Conservation (phyloP, 306 rosid species). For the Oxytropis ochrocephala region DNA sequence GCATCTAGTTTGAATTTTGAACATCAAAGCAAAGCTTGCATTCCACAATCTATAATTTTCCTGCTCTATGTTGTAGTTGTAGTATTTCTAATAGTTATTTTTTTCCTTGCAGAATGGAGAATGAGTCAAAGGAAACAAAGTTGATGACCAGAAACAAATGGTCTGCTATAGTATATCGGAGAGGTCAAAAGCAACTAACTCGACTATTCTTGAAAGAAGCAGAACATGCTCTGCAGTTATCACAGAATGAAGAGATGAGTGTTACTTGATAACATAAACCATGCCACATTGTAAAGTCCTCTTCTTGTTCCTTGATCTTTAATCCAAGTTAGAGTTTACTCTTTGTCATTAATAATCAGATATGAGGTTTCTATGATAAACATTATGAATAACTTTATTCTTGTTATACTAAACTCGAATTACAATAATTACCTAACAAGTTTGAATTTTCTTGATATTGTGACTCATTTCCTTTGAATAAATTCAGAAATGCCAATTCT, state of each 20-base stretch:
- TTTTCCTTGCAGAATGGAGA: conserved; percentile 20
- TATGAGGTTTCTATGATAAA: background rate
- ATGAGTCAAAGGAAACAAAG: conserved; percentile 9
- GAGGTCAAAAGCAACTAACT: conserved; percentile 71
- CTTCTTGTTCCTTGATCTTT: background rate
- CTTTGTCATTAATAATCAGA: background rate
- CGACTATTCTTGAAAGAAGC: conserved; percentile 81
- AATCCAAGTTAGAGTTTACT: background rate
- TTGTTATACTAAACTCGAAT: background rate
- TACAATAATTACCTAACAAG: background rate
- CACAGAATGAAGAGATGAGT: conserved; percentile 40
- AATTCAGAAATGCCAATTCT: background rate
- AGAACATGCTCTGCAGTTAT: conserved; percentile 62
- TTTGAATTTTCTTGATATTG: background rate
- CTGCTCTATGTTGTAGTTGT: background rate
- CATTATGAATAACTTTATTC: background rate
- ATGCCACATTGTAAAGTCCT: background rate
- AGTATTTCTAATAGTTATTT: background rate
- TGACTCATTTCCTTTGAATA: background rate
- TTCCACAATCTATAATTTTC: background rate
- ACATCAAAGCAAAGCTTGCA: no score
- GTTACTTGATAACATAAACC: background rate
- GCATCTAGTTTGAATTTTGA: no score
- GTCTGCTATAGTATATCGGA: conserved; percentile 58
- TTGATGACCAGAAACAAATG: conserved; percentile 53